Conservation (phyloP, 495 filamentous ascomycete species). For the Recurvomyces mirabilis region DNA sequence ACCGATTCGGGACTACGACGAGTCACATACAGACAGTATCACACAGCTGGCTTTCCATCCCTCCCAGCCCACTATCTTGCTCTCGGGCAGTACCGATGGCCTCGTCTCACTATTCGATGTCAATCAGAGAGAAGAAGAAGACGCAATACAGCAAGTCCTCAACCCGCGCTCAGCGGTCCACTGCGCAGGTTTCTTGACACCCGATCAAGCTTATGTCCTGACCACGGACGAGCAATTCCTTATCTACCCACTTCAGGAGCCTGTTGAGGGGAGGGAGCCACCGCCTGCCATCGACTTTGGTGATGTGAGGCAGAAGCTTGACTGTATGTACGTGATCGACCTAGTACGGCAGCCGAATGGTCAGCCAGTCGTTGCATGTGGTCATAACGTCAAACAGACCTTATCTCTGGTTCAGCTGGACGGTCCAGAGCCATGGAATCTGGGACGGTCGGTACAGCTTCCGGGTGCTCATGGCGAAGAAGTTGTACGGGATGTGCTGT, state of each 20-base stretch:
- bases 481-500: slow-evolving; percentile 66
- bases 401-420: slow-evolving; percentile 13
- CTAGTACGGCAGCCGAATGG: slow-evolving; percentile 29
- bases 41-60: slow-evolving; percentile 61
- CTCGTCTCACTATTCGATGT: slow-evolving; percentile 78
- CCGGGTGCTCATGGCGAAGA: slow-evolving; percentile 71
- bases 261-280: slow-evolving; percentile 42
- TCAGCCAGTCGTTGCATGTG: slow-evolving; percentile 16
- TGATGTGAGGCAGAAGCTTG: slow-evolving; percentile 59
- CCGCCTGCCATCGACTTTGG: slow-evolving; percentile 52
- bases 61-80: slow-evolving; percentile 57
- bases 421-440: slow-evolving; percentile 6
- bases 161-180: slow-evolving; percentile 80
- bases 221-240: slow-evolving; percentile 63
- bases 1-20: slow-evolving; percentile 54
- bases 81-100: slow-evolving; percentile 87
- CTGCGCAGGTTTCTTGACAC: slow-evolving; percentile 62
- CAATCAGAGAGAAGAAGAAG: slow-evolving; percentile 66
- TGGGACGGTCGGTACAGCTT: slow-evolving; percentile 8
- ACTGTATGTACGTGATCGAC: slow-evolving; percentile 75
- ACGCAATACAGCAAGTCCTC: slow-evolving; percentile 72
- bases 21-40: slow-evolving; percentile 87
- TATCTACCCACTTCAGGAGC: slow-evolving; percentile 54
- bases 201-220: slow-evolving; percentile 45
- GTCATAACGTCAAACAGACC: slow-evolving; percentile 11